phyloP scores from a whole-genome alignment of 2,329 filamentous ascomycete species.

The Sporothrix variecibatus region DNA sequence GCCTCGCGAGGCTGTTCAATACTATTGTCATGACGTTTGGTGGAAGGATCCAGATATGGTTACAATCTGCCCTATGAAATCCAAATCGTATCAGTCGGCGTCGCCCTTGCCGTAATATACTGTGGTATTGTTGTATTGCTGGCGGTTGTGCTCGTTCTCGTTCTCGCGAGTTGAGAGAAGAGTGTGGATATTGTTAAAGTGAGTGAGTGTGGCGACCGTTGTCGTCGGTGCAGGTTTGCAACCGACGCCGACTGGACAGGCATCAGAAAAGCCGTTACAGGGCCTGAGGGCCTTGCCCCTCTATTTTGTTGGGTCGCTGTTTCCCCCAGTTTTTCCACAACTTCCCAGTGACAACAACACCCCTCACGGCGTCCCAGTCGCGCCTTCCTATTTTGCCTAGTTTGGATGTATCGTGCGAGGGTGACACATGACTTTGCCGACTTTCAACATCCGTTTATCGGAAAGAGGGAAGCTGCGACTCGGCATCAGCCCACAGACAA shows the following conservation, averaged over 20 bases:
- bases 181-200: neutral
- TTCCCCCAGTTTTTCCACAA: neutral
- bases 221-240: neutral
- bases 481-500: neutral
- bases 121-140: neutral
- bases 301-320: neutral
- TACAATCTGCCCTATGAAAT: neutral
- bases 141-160: neutral
- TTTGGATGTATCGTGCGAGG: neutral
- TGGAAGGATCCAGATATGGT: neutral
- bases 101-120: neutral
- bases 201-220: neutral
- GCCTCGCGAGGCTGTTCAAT: neutral
- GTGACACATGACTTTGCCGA: neutral
- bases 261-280: neutral
- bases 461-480: neutral
- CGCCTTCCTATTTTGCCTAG: conserved; percentile 7
- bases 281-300: neutral
- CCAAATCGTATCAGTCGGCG: neutral
- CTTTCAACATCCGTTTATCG: neutral
- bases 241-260: neutral
- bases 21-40: neutral
- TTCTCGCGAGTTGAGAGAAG: neutral
- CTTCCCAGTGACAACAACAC: neutral
- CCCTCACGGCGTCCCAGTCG: neutral